These are phyloP conservation scores for Colletotrichum camelliae DNA, from an alignment of 2,329 filamentous ascomycete species.

Conservation along the genomic window DNA sequence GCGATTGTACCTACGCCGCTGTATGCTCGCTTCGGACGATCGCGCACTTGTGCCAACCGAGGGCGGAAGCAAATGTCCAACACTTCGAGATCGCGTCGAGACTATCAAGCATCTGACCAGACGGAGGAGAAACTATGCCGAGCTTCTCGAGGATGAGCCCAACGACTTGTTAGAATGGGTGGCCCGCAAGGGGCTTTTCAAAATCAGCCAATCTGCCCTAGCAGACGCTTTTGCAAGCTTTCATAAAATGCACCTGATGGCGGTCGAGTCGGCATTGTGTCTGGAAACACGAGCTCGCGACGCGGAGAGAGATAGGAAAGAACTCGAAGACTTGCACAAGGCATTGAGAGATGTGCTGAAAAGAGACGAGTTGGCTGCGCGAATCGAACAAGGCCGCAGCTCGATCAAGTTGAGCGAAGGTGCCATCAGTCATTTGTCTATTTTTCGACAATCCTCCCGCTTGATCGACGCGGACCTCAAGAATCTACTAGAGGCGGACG, in stretches of 20 bases:
- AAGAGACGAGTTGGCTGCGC: neutral
- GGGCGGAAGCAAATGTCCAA: neutral
- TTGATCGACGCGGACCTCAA: neutral
- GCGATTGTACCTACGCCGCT: neutral
- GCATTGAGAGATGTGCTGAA: neutral
- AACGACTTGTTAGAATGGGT: neutral
- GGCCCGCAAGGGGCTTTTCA: neutral
- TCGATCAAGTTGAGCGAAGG: neutral
- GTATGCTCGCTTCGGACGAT: neutral
- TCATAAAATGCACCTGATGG: neutral
- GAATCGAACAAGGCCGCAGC: neutral
- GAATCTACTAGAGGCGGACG: neutral
- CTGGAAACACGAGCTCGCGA: neutral
- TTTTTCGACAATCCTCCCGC: neutral
- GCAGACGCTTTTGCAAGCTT: neutral
- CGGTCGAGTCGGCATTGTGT: neutral
- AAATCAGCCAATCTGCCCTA: neutral
- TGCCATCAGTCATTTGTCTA: neutral
- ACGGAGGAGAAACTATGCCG: neutral
- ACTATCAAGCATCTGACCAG: neutral
- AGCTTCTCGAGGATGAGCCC: neutral
- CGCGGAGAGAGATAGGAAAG: neutral
- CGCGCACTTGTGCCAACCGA: neutral
- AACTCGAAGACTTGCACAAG: neutral
- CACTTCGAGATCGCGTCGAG: neutral